Conservation (phyloP, 1,284 basidiomycete species). For the Boletellus deceptivus region DNA sequence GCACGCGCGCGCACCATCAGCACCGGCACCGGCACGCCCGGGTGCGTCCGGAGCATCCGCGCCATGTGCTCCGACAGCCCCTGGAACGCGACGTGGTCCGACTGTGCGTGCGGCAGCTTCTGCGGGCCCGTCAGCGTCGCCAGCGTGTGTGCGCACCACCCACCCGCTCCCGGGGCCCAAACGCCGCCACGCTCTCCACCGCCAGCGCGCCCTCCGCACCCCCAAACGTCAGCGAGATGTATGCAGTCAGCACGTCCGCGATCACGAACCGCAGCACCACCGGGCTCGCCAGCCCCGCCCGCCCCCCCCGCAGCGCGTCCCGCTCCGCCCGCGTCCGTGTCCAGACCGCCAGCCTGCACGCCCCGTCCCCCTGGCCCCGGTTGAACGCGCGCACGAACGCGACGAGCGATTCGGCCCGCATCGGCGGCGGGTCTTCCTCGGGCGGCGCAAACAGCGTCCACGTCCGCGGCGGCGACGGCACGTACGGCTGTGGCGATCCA, state of each 20-base stretch:
- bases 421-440: slow-evolving; percentile 34
- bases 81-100: slow-evolving; percentile 61
- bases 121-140: slow-evolving; percentile 24
- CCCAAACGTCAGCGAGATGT: slow-evolving; percentile 46
- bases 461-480: slow-evolving; percentile 39
- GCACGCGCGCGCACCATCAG: slow-evolving; percentile 38
- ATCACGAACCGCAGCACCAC: slow-evolving; percentile 54
- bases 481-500: slow-evolving; percentile 56
- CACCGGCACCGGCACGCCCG: slow-evolving; percentile 48
- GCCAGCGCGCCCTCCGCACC: slow-evolving; percentile 37
- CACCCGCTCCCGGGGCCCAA: slow-evolving; percentile 69
- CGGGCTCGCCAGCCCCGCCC: slow-evolving; percentile 29
- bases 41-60: slow-evolving; percentile 53
- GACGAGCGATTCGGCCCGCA: slow-evolving; percentile 44
- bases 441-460: slow-evolving; percentile 43
- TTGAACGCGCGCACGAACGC: slow-evolving; percentile 58
- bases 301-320: slow-evolving; percentile 14
- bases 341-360: slow-evolving; percentile 51
- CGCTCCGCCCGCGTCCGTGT: slow-evolving; percentile 33
- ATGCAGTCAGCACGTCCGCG: slow-evolving; percentile 57
- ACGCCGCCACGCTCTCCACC: slow-evolving; percentile 59
- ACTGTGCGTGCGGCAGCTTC: slow-evolving; percentile 67
- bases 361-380: slow-evolving; percentile 16
- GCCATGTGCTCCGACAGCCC: slow-evolving; percentile 63
- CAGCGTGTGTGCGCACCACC: slow-evolving; percentile 7